Base-by-base conservation (phyloP, 768 basidiomycete genomes). In the Naganishia kalamii region DNA sequence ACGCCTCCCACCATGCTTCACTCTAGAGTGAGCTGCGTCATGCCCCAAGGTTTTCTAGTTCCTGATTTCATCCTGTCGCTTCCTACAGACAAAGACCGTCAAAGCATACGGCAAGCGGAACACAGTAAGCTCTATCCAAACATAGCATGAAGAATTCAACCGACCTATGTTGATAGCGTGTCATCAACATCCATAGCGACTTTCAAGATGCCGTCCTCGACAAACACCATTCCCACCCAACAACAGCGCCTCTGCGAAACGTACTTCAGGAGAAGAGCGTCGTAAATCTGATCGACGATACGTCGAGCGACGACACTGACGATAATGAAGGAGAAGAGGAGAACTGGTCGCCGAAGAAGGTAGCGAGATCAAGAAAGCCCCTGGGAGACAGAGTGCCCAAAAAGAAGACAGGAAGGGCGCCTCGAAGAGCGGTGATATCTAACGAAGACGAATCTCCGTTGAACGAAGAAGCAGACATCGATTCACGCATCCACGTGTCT, bases 101-200 rank as follows among this genome's bases (percentile, higher is more conserved):
- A 50, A 51, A 13, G 43, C 57, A 19, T 65, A 65, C 35, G 64
- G 64, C 12, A 65, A 65, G 30, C 30, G 46, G 37, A 72, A 70
- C 60, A 72, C 68, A 3, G 74, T 76, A 44, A 70, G 75, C 52
- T 37, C 17, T 23, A 27, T 30, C 17, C 10, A 7, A 27, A 37
- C 8, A 3, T 30, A 19, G 25, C 27, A n/a, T 61, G 29, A 17
- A 19, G 23, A 44, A 32, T 19, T 27, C 40, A 32, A 5, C 41
- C 40, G n/a, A 41, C n/a, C 37, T 6, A 40, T 51, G 33, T 11
- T 63, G 27, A 50, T 46, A 74, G 71, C 70, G 71, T 54, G 68
- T 77, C 68, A 72, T 77, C 50, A 67, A 74, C 2, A 62, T 76
- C 21, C 73, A 72, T 35, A 51, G 44, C 17, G 74, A 75, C 44